Conservation (phyloP, 805 yeast species). For the Naumovozyma baii region DNA sequence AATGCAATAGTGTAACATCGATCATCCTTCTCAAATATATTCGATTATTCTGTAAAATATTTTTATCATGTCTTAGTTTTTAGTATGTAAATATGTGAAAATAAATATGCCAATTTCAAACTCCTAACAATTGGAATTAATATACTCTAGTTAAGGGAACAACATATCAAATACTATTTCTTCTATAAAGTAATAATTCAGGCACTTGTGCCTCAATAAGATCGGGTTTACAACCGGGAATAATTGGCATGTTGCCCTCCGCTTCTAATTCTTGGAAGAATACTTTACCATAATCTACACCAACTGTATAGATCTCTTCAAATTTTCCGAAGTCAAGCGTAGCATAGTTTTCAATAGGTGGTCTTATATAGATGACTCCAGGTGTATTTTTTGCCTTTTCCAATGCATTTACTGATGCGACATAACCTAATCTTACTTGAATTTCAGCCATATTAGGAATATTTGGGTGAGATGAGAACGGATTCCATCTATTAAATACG, state of each 20-base stretch:
- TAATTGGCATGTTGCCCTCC: conserved; percentile 47
- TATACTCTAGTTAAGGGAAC: too few species aligned
- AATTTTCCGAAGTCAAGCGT: conserved; percentile 88
- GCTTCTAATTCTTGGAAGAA: conserved; percentile 44
- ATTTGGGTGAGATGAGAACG: conserved; percentile 77
- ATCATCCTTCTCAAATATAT: too few species aligned
- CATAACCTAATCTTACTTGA: conserved; percentile 87
- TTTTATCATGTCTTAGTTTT: too few species aligned
- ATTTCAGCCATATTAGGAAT: conserved; percentile 93
- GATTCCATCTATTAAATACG: conserved; percentile 74
- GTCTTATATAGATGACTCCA: conserved; percentile 80
- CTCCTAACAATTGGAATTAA: too few species aligned
- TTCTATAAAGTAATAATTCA: conserved; percentile 36
- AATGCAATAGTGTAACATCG: too few species aligned
- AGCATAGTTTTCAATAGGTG: conserved; percentile 87
- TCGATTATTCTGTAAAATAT: too few species aligned
- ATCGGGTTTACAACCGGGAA: conserved; percentile 41
- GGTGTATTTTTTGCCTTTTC: conserved; percentile 77
- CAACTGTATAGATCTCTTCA: conserved; percentile 79
- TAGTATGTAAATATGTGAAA: too few species aligned
- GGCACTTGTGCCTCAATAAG: conserved; percentile 23
- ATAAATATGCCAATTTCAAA: too few species aligned
- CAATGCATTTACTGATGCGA: conserved; percentile 86
- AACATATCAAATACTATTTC: conserved; percentile 48
- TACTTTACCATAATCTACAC: conserved; percentile 60